Base-by-base conservation (phyloP, 108 stramenopile species). In the Aurantiochytrium sp. region DNA sequence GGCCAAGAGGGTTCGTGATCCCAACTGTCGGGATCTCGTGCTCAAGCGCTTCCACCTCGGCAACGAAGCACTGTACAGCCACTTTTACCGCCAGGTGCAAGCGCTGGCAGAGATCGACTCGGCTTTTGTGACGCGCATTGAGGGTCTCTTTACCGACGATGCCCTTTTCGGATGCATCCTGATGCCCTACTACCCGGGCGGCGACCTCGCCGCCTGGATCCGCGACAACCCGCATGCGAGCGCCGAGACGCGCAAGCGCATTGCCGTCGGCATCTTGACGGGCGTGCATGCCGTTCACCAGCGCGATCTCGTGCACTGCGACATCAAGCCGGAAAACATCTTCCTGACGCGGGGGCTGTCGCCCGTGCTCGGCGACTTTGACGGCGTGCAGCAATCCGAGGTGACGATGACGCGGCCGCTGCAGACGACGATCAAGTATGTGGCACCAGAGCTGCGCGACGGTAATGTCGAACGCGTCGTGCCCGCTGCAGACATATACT, bases 191-290 rank as follows among this genome's bases (percentile, higher is more conserved):
- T 54, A 54, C 21, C 53, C 53, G 12, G 17, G 21, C 12, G 53
- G 53, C 17, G 53, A 54, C 53, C 21, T 54, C 12, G 53, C 53
- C 21, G 12, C 53, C 21, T 54, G 53, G 53, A 54, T 54, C 21
- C 53, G 12, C 12, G 17, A 54, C 17, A 54, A 54, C 53, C 17
- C 53, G 12, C 53, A 54, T 54, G 53, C 53, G 21, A 21, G 21
- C 21, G 53, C 12, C 12, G 53, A 54, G 53, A 54, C 53, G 21
- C 21, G 53, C 53, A 85, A 85, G 5, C 10, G 81, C 37, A 50
- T 93, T 19, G 92, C 92, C 4, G 91, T 92, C 54, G 91, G 92
- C 69, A 87, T 93, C 31, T 55, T 93, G 22, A 90, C 91, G 73
- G 41, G 92, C 27, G 88, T 92, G 37, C 91, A 93, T 3, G 89